Conservation (phyloP, 2,329 filamentous ascomycete species). For the Botryosphaeria dothidea region DNA sequence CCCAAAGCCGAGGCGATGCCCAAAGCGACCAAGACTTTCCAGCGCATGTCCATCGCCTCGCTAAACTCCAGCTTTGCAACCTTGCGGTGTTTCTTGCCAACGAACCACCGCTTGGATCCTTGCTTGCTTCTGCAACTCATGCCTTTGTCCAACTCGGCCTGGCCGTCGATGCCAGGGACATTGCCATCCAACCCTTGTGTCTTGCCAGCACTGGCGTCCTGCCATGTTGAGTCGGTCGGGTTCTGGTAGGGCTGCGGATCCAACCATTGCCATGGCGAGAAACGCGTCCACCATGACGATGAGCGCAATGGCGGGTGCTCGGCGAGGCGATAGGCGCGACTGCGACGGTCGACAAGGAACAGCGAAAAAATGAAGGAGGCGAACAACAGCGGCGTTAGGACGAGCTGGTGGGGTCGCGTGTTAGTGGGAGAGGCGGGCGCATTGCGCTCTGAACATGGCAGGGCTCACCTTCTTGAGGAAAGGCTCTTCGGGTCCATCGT, state of each 20-base stretch:
- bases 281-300: conserved; percentile 41
- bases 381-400: conserved; percentile 66
- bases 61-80: conserved; percentile 63
- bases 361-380: conserved; percentile 67
- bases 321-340: conserved; percentile 50
- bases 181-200: conserved; percentile 23
- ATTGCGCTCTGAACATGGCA: background rate
- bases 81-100: conserved; percentile 50
- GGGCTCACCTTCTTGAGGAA: conserved; percentile 29
- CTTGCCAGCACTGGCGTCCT: conserved; percentile 23
- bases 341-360: conserved; percentile 61
- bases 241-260: conserved; percentile 49
- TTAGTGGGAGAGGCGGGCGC: background rate
- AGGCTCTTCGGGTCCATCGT: conserved; percentile 26
- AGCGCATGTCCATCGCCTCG: conserved; percentile 64
- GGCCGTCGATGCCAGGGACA: conserved; percentile 6
- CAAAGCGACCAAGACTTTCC: conserved; percentile 55
- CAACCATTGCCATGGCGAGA: conserved; percentile 37
- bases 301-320: conserved; percentile 31
- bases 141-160: background rate
- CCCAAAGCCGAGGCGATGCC: conserved; percentile 40
- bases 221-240: conserved; percentile 30
- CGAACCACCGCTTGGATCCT: conserved; percentile 33
- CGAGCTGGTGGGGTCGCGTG: conserved; percentile 29
- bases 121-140: background rate